Evolutionary conservation across 164 flowering plant genomes (phyloP), one percentile per base, ranked within the genome.

Genomic region (Vitis rupestris): DNA sequence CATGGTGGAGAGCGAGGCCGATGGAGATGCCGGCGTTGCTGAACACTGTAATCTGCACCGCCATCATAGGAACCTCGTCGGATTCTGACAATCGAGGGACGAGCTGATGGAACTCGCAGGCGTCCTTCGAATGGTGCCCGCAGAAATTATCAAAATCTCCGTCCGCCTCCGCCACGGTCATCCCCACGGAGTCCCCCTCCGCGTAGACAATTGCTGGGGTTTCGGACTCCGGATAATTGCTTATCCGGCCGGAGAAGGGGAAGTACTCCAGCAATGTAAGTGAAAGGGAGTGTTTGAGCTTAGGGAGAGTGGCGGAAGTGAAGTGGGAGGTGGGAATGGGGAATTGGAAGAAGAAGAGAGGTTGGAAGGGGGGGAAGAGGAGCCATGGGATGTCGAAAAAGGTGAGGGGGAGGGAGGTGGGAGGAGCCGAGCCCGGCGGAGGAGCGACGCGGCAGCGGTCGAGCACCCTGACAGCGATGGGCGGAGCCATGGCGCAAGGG

Each of bases 11-110:
- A 2, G 81, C 59, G 10, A 80, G 1, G 0, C 83, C 86, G 3
- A 83, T 27, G 56, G 78, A 81, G 2, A 84, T 3, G 5, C 87
- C 87, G 1, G 29, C 7, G 50, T 65, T 69, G 1, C 83, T 80
- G 30, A 85, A 88, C 0, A 83, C 16, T 0, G 88, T 84, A 3
- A 82, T 59, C 30, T 82, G 86, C 15, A 81, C 14, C 1, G 85
- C 77, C 1, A 88, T 3, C 9, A 82, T 19, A 0, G 81, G 80
- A 23, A 55, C 8, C 0, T 11, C 8, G 31, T 2, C 29, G 3
- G 48, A 29, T 3, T 48, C 14, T 13, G 70, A 61, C 14, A 76
- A 49, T 1, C 61, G 13, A 3, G 85, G 83, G 0, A 78, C 70
- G 12, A 76, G 72, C 12, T 64, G 59, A 56, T 75, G 59, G 30